phyloP scores from a whole-genome alignment of 768 basidiomycete genomes.

The Mycena epipterygia region DNA sequence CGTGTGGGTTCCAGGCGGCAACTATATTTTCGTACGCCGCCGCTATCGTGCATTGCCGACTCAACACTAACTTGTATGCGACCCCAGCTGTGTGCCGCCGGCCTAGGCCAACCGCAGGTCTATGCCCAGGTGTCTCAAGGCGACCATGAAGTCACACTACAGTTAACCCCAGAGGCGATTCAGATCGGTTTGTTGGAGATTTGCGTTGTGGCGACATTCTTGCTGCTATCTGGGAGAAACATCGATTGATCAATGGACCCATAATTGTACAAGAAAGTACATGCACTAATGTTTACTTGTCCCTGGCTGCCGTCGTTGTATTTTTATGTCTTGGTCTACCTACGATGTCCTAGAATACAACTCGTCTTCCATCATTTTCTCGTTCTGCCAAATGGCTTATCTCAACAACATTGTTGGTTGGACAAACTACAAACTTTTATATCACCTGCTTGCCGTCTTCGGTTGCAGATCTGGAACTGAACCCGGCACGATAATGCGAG shows the following conservation, averaged over 20 bases:
- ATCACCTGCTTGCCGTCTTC: too few relatives aligned
- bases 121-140: constrained; percentile 49
- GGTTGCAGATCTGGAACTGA: too few relatives aligned
- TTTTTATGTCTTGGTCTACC: too few relatives aligned
- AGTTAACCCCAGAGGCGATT: constrained; percentile 56
- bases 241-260: constrained; percentile 49
- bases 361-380: too few relatives aligned
- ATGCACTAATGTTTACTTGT: too few relatives aligned
- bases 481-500: too few relatives aligned
- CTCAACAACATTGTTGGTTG: too few relatives aligned
- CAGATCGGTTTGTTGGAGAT: constrained; percentile 54
- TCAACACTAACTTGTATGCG: neutral
- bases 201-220: constrained; percentile 52
- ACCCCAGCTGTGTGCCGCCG: constrained; percentile 49
- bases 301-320: too few relatives aligned
- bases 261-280: too few relatives aligned
- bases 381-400: too few relatives aligned
- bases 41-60: neutral
- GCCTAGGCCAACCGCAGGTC: constrained; percentile 24
- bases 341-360: too few relatives aligned
- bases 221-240: constrained; percentile 55
- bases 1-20: constrained; percentile 53
- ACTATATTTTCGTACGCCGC: constrained; percentile 51
- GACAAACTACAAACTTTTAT: too few relatives aligned
- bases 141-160: constrained; percentile 50